Percentiles rank a stretch among this genome's conserved stretches.
Evolutionary conservation across 1,139 yeast species (phyloP).

Genomic region (Lodderomyces beijingensis): DNA sequence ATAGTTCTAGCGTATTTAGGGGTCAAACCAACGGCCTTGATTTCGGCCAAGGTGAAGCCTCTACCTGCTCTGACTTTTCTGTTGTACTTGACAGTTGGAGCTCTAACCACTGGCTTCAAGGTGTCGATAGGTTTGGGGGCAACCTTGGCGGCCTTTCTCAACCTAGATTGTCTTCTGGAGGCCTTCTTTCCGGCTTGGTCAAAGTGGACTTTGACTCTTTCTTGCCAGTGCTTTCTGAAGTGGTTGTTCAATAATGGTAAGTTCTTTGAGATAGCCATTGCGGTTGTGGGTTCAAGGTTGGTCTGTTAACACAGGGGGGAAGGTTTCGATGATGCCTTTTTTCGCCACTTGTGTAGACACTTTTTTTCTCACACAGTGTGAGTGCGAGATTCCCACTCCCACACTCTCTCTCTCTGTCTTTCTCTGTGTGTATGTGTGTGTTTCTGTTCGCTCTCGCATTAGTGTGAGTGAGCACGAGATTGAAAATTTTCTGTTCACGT

Average conservation of each 20-base stretch:
- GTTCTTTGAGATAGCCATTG: conserved; percentile 94
- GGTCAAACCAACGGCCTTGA: conserved; percentile 96
- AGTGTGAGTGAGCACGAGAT: no score
- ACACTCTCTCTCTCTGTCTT: no score
- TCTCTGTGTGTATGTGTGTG: no score
- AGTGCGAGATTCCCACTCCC: no score
- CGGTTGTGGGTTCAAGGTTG: conserved; percentile 10
- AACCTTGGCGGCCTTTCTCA: conserved; percentile 86
- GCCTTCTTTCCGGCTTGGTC: conserved; percentile 99
- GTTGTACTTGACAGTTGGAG: conserved; percentile 98
- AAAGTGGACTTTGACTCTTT: conserved; percentile 97
- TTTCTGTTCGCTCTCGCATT: no score
- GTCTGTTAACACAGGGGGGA: neutral
- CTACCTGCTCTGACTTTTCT: conserved; percentile 99
- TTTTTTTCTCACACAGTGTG: no score
- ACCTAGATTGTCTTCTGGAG: conserved; percentile 93
- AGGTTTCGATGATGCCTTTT: neutral
- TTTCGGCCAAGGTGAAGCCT: conserved; percentile 97
- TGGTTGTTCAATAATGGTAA: conserved; percentile 95
- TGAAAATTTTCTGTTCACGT: no score
- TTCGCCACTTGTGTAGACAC: no score
- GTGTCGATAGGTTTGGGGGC: conserved; percentile 98
- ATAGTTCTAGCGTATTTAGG: conserved; percentile 96
- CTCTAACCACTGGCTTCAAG: conserved; percentile 97
- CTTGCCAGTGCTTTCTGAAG: conserved; percentile 99